Evolutionary conservation across 306 rosid genomes (phyloP), one percentile per base, ranked within the genome.

Genomic region (Prunus persica): DNA sequence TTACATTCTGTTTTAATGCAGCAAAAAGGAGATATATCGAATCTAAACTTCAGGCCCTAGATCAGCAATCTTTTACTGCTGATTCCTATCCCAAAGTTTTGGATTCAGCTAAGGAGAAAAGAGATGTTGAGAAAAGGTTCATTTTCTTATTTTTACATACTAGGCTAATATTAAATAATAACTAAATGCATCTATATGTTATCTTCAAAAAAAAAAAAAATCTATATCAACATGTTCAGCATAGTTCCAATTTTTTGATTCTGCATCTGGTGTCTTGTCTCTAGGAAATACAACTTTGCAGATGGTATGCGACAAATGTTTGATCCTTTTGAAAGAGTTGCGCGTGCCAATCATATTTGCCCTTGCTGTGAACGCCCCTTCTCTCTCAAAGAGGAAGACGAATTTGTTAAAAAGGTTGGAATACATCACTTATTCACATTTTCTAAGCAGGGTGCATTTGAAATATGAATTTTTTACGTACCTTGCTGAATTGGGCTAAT

Each of bases 301-400:
- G 97, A 87, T 88, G 98, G 98, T 81, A 92, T 94, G 97, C 88
- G 91, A 51, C 93, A 89, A 75, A 90, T 92, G 96, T 88, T 94
- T 88, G 98, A 92, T 90, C 97, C 96, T 69, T 94, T 92, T 81
- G 98, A 92, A 86, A 88, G 88, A 85, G 91, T 88, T 80, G 97
- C 98, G 58, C 94, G 98, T 65, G 97, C 92, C 72, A 86, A 84
- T 86, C 98, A 94, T 79, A 18, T 85, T 74, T 94, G 98, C 84
- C 98, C 98, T 50, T 92, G 97, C 85, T 94, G 98, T 78, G 97
- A 94, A 80, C 96, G 98, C 27, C 80, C 96, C 75, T 92, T 94
- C 87, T 85, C 95, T 76, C 74, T 89, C 13, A 91, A 88, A 84
- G 98, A 94, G 86, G 98, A 94, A 87, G 98, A 94, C n/a, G 86